These are phyloP conservation scores for Suillus paluster DNA, from an alignment of 768 basidiomycete genomes.

Conservation along the genomic window DNA sequence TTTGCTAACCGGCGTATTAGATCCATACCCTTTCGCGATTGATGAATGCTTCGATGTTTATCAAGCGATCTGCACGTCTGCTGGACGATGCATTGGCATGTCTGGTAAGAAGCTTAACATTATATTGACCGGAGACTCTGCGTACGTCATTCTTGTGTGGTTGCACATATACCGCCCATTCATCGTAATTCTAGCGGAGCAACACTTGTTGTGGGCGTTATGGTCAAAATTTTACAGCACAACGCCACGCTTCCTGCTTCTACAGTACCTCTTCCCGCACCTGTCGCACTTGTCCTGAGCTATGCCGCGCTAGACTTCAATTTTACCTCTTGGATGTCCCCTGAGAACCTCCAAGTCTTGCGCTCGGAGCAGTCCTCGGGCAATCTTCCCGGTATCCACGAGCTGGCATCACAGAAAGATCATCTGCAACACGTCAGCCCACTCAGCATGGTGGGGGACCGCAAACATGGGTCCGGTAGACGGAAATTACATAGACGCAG, in stretches of 20 bases:
- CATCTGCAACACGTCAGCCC: slow-evolving; percentile 91
- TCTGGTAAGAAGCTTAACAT: slow-evolving; percentile 79
- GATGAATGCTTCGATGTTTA: slow-evolving; percentile 96
- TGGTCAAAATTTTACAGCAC: slow-evolving; percentile 83
- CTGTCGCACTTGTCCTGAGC: slow-evolving; percentile 82
- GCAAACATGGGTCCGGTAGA: slow-evolving; percentile 38
- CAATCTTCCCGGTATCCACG: slow-evolving; percentile 72
- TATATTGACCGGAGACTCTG: slow-evolving; percentile 93
- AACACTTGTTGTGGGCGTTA: slow-evolving; percentile 81
- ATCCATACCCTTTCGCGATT: slow-evolving; percentile 96
- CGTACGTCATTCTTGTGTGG: slow-evolving; percentile 59
- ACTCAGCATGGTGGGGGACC: slow-evolving; percentile 87
- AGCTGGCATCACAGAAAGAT: slow-evolving; percentile 78
- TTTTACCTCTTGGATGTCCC: slow-evolving; percentile 97
- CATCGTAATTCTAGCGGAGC: slow-evolving; percentile 68
- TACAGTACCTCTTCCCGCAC: slow-evolving; percentile 59
- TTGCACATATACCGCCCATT: slow-evolving; percentile 11
- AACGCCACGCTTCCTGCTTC: slow-evolving; percentile 36
- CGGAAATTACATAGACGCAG: slow-evolving; percentile 54
- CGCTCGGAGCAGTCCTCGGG: slow-evolving; percentile 87
- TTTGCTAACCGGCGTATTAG: slow-evolving; percentile 42
- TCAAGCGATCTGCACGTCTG: slow-evolving; percentile 76
- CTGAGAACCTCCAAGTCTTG: slow-evolving; percentile 79
- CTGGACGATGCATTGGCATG: slow-evolving; percentile 85
- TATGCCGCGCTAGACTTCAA: slow-evolving; percentile 97